These are phyloP conservation scores for Nematocida displodere DNA, from an alignment of 371 early-diverging fungal species.

Conservation along the genomic window DNA sequence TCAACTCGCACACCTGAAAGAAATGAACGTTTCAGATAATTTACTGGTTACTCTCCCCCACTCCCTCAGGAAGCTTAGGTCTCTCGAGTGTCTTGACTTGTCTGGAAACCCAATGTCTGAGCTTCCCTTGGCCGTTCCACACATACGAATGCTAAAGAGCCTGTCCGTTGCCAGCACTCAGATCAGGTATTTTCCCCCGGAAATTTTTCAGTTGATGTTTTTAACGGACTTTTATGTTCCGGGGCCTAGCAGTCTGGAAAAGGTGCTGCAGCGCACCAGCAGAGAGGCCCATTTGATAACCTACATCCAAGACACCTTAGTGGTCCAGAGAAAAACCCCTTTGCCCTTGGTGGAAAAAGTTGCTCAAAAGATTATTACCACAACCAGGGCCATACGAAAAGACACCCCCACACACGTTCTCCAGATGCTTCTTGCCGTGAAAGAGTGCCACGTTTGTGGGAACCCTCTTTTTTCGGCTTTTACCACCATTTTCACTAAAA, in stretches of 20 bases:
- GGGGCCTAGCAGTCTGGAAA: no score
- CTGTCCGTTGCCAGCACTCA: constrained; percentile 64
- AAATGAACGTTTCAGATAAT: constrained; percentile 72
- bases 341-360: constrained; percentile 71
- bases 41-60: constrained; percentile 68
- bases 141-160: constrained; percentile 50
- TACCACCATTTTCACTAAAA: constrained; percentile 35
- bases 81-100: constrained; percentile 68
- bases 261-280: not conserved
- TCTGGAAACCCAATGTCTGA: constrained; percentile 65
- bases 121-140: constrained; percentile 56
- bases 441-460: constrained; percentile 73
- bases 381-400: constrained; percentile 67
- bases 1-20: constrained; percentile 68
- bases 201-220: constrained; percentile 64
- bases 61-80: constrained; percentile 68
- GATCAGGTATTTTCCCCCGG: constrained; percentile 68
- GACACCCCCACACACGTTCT: constrained; percentile 67
- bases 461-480: constrained; percentile 75
- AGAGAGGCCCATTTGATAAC: constrained; percentile 66
- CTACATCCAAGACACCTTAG: constrained; percentile 27
- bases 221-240: constrained; percentile 32
- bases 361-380: constrained; percentile 70
- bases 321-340: constrained; percentile 20
- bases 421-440: constrained; percentile 69